Evolutionary conservation across 371 early-diverging fungal species (phyloP).

Genomic region (Conidiobolus incongruus): DNA sequence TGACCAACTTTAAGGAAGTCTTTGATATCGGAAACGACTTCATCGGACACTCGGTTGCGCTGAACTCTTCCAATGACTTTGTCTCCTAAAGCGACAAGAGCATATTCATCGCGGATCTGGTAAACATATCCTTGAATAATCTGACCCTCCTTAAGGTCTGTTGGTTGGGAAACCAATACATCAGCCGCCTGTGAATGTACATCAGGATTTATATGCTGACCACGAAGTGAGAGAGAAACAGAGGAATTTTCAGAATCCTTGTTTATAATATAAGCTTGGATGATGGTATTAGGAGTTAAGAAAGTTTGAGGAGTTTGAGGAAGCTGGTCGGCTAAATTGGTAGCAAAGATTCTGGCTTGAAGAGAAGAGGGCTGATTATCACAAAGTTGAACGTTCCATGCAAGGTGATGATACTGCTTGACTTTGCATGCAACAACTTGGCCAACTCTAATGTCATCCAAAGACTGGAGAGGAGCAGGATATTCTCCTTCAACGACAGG

Average conservation of each 20-base stretch:
- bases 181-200: conserved; percentile 9
- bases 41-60: conserved; percentile 68
- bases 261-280: conserved; percentile 20
- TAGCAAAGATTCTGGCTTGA: too few relatives aligned
- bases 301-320: conserved; percentile 17
- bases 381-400: conserved; percentile 6
- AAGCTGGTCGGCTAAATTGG: conserved; percentile 33
- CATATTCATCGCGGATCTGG: conserved; percentile 41
- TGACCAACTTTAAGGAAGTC: conserved; percentile 43
- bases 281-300: conserved; percentile 21
- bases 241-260: conserved; percentile 35
- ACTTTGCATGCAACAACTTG: conserved; percentile 16
- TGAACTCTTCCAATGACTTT: conserved; percentile 48
- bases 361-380: neutral
- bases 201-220: conserved; percentile 11
- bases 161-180: conserved; percentile 18
- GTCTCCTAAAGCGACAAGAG: conserved; percentile 46
- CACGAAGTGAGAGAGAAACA: conserved; percentile 23
- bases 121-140: conserved; percentile 52
- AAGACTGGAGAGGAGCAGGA: conserved; percentile 11
- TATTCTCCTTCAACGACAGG: conserved; percentile 11
- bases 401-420: conserved; percentile 24
- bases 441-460: conserved; percentile 25
- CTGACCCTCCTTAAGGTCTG: conserved; percentile 21
- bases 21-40: conserved; percentile 68